These are phyloP conservation scores for Candida endomychidarum DNA, from an alignment of 805 yeast species.

Conservation along the genomic window DNA sequence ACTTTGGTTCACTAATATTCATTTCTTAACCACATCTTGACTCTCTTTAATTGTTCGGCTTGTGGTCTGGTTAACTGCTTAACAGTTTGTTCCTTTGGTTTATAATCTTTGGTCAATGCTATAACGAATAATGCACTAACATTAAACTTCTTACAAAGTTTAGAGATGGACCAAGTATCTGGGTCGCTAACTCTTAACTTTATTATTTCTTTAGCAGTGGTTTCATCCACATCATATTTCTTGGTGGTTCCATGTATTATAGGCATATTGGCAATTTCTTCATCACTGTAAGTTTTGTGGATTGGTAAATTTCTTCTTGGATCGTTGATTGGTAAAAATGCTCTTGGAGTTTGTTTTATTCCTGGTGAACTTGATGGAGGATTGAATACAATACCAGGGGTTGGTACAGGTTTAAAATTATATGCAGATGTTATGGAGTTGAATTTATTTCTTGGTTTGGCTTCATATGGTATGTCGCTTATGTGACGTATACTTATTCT, in stretches of 20 bases:
- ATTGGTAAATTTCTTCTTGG: conserved; percentile 46
- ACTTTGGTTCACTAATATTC: conserved; percentile 26
- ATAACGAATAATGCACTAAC: conserved; percentile 37
- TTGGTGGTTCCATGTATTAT: conserved; percentile 37
- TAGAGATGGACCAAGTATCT: conserved; percentile 58
- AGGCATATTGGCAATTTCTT: conserved; percentile 40
- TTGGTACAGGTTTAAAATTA: conserved; percentile 54
- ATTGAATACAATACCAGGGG: conserved; percentile 60
- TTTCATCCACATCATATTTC: conserved; percentile 57
- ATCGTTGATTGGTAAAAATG: conserved; percentile 64
- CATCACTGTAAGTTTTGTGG: conserved; percentile 29
- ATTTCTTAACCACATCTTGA: conserved; percentile 61
- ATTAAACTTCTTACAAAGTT: conserved; percentile 58
- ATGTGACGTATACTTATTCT: conserved; percentile 8
- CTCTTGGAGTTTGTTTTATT: conserved; percentile 62
- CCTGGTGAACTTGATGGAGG: conserved; percentile 58
- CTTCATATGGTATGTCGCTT: conserved; percentile 29
- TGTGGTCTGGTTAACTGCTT: conserved; percentile 10
- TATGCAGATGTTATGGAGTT: conserved; percentile 64
- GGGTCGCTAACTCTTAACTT: conserved; percentile 59
- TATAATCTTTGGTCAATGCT: conserved; percentile 26
- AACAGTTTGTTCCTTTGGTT: conserved; percentile 20
- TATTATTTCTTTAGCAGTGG: conserved; percentile 56
- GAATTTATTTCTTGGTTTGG: conserved; percentile 52
- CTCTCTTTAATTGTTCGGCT: conserved; percentile 56